A percentile compares a stretch with the other conserved stretches of the same genome.
Conservation (phyloP, 2,329 filamentous ascomycete species). For the Penicillium digitatum region DNA sequence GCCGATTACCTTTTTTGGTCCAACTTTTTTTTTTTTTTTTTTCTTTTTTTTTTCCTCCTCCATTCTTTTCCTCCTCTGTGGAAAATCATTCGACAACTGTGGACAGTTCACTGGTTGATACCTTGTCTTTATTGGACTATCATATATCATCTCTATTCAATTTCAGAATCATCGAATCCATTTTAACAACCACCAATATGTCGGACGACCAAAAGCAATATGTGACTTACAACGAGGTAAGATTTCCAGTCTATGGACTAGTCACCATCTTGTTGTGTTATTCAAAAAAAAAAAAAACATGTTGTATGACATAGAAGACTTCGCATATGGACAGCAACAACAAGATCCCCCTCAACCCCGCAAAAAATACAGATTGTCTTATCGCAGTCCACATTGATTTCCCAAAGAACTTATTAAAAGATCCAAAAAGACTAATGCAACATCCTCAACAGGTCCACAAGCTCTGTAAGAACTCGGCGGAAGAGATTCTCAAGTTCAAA, state of each 20-base stretch:
- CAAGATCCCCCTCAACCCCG: neutral
- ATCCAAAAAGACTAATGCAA: slow-evolving; percentile 9
- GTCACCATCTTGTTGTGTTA: neutral
- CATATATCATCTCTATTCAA: neutral
- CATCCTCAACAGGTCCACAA: slow-evolving; percentile 73
- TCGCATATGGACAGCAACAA: neutral
- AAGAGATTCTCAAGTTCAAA: slow-evolving; percentile 66
- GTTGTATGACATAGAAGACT: neutral
- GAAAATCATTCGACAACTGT: neutral
- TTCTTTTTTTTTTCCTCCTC: slow-evolving; percentile 2
- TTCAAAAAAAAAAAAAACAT: neutral
- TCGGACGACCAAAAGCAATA: slow-evolving; percentile 68
- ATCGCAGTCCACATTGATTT: slow-evolving; percentile 1
- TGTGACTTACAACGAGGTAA: slow-evolving; percentile 86
- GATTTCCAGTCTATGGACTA: slow-evolving; percentile 26
- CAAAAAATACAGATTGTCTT: slow-evolving; percentile 6
- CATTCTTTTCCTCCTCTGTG: neutral
- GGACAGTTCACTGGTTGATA: neutral
- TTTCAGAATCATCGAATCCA: neutral
- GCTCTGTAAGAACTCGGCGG: slow-evolving; percentile 83
- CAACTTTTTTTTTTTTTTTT: slow-evolving; percentile 13
- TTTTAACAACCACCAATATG: slow-evolving; percentile 54
- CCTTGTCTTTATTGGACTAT: neutral
- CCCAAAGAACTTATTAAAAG: neutral
- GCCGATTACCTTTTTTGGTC: slow-evolving; percentile 10